Percentiles rank a stretch among this genome's conserved stretches.
These are phyloP conservation scores for Phaseolus lunatus DNA, from an alignment of 306 rosid genomes.

Conservation along the genomic window DNA sequence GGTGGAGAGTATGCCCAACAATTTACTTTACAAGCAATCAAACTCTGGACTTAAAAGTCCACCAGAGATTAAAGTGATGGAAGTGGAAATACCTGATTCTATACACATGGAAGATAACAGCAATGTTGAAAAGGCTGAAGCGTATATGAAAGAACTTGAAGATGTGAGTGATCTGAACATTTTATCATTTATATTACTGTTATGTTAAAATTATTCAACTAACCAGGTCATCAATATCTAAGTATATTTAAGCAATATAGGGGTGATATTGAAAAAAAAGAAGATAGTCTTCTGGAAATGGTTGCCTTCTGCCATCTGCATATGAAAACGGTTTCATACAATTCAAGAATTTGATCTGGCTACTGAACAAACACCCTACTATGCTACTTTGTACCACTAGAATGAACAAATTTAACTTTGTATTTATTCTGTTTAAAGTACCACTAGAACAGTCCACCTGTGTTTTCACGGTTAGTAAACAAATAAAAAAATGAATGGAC, in stretches of 20 bases:
- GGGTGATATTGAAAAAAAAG: conserved; percentile 7
- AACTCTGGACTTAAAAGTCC: conserved; percentile 53
- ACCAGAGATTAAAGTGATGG: conserved; percentile 52
- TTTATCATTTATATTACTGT: conserved; percentile 24
- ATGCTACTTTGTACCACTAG: background rate
- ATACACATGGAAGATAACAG: conserved; percentile 62
- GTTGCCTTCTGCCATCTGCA: conserved; percentile 2
- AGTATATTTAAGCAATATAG: conserved; percentile 6
- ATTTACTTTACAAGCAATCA: conserved; percentile 40
- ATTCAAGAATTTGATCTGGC: conserved; percentile 20
- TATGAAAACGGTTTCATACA: background rate
- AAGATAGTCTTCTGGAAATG: background rate
- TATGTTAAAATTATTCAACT: conserved; percentile 19
- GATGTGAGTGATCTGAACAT: conserved; percentile 65
- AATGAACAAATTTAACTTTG: background rate
- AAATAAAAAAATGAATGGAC: background rate
- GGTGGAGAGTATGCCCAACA: conserved; percentile 49
- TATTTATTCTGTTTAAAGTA: background rate
- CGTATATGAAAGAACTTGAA: conserved; percentile 82
- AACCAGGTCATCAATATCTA: conserved; percentile 32
- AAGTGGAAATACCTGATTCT: conserved; percentile 59
- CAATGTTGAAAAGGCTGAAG: conserved; percentile 85
- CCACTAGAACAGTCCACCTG: background rate
- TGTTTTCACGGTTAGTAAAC: background rate
- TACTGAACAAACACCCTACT: background rate